Conservation (phyloP, 1,139 yeast genomes). For the Kodamaea plutei region DNA sequence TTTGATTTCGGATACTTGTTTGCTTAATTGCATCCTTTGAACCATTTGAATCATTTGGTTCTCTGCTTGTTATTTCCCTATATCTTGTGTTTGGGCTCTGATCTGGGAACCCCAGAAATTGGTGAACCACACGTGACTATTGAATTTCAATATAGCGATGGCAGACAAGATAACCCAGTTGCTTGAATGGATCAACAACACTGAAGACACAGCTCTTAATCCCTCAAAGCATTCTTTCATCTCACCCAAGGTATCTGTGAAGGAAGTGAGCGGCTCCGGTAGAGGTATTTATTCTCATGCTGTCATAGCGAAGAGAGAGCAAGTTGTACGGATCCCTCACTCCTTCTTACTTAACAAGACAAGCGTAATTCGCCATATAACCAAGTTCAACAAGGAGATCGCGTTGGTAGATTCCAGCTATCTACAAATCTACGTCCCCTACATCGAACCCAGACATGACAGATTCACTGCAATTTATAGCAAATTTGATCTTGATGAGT, state of each 20-base stretch:
- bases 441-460: constrained; percentile 14
- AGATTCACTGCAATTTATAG: constrained; percentile 29
- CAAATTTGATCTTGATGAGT: constrained; percentile 22
- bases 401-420: constrained; percentile 20
- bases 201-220: not conserved
- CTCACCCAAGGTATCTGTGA: constrained; percentile 29
- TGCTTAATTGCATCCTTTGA: too few relatives aligned
- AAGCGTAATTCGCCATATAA: constrained; percentile 45
- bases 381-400: constrained; percentile 19
- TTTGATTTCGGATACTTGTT: too few relatives aligned
- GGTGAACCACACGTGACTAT: too few relatives aligned
- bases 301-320: constrained; percentile 34
- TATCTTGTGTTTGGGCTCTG: too few relatives aligned
- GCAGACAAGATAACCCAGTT: not conserved
- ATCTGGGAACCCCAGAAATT: too few relatives aligned
- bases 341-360: constrained; percentile 56
- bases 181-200: constrained; percentile 2
- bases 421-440: constrained; percentile 20
- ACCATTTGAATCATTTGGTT: too few relatives aligned
- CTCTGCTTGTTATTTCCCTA: too few relatives aligned
- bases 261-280: constrained; percentile 42
- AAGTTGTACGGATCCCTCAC: constrained; percentile 54
- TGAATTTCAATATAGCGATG: too few relatives aligned
- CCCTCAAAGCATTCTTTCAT: constrained; percentile 17
- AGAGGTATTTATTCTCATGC: constrained; percentile 54